phyloP scores from a whole-genome alignment of 2,329 filamentous ascomycete species.

The Mariannaea sp. region DNA sequence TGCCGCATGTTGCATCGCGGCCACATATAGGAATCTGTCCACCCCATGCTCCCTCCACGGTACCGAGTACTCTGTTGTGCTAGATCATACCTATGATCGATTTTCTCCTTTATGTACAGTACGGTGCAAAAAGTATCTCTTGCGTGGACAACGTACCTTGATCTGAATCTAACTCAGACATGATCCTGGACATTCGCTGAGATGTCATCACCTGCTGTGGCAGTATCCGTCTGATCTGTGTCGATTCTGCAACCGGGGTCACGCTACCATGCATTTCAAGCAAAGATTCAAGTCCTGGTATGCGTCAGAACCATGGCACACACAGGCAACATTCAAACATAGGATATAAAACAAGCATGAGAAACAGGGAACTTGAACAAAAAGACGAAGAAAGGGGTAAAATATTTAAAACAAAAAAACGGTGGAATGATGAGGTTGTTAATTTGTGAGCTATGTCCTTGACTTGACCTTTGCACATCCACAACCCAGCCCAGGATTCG shows the following conservation, averaged over 20 bases:
- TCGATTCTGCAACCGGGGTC: constrained; percentile 7
- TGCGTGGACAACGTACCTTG: constrained; percentile 6
- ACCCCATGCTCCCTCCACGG: background rate
- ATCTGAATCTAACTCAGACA: constrained; percentile 16
- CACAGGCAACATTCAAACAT: background rate
- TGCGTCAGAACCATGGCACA: constrained; percentile 3
- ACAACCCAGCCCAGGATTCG: background rate
- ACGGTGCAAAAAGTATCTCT: too few species aligned
- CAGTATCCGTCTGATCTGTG: constrained; percentile 6
- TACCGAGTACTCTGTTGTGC: background rate
- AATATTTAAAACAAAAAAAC: background rate
- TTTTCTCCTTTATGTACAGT: background rate
- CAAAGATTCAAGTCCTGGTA: background rate
- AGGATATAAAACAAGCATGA: background rate
- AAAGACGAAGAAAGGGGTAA: background rate
- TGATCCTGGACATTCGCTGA: constrained; percentile 6
- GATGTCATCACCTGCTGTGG: constrained; percentile 20
- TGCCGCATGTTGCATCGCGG: background rate
- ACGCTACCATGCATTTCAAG: constrained; percentile 7
- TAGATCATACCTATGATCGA: constrained; percentile 1
- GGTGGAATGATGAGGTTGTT: background rate
- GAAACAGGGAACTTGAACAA: background rate
- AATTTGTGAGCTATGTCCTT: background rate
- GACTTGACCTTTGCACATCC: constrained; percentile 1
- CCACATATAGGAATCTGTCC: too few species aligned